Conservation (phyloP, 2,329 filamentous ascomycete species). For the Curvularia spicifera region DNA sequence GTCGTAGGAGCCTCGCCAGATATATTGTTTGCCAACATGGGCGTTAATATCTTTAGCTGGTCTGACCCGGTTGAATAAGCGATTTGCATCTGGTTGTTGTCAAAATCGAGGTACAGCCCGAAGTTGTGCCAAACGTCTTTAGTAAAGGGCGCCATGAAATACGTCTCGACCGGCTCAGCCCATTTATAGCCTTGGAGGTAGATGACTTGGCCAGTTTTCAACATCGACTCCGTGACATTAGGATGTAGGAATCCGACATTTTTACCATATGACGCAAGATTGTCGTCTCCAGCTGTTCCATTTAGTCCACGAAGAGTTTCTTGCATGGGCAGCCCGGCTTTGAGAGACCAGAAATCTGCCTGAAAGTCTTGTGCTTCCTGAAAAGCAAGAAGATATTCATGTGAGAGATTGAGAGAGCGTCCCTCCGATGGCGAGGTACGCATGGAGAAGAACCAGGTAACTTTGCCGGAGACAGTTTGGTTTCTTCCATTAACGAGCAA, state of each 20-base stretch:
- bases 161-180: background rate
- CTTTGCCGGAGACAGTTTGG: background rate
- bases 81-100: background rate
- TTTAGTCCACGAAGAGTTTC: background rate
- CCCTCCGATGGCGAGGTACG: background rate
- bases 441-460: background rate
- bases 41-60: background rate
- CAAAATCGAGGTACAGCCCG: background rate
- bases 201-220: background rate
- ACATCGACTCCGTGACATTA: background rate
- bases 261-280: background rate
- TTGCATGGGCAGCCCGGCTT: background rate
- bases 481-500: constrained; percentile 1
- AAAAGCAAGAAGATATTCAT: background rate
- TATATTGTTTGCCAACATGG: background rate
- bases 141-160: background rate
- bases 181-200: background rate
- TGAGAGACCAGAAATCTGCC: constrained; percentile 2
- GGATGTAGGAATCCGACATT: background rate
- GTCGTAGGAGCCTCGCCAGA: background rate
- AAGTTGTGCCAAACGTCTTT: background rate
- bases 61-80: background rate
- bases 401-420: background rate
- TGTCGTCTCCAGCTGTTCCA: background rate
- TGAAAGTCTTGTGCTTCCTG: background rate